phyloP scores from a whole-genome alignment of 768 basidiomycete genomes.

The Lanmaoa rubissima region DNA sequence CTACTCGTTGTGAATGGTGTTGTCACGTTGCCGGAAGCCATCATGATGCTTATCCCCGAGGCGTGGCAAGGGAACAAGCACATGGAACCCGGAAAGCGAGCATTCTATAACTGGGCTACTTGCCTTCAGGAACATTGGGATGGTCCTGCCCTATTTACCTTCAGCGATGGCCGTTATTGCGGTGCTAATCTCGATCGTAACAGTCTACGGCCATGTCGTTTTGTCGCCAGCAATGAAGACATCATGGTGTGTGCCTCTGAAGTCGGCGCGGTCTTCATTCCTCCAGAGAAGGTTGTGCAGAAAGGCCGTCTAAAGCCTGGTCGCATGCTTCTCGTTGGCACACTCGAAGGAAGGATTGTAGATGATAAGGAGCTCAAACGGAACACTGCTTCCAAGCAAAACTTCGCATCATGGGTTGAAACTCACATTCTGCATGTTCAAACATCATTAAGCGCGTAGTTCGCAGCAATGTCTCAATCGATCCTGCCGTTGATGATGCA shows the following conservation, averaged over 20 bases:
- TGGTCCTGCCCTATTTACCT: constrained; percentile 95
- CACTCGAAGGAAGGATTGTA: constrained; percentile 91
- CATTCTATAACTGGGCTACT: constrained; percentile 98
- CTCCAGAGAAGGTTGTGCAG: constrained; percentile 92
- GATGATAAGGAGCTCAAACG: constrained; percentile 97
- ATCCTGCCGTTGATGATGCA: constrained; percentile 65
- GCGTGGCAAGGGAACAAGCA: constrained; percentile 97
- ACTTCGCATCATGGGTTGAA: constrained; percentile 96
- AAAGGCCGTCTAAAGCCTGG: constrained; percentile 98
- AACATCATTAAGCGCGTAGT: constrained; percentile 90
- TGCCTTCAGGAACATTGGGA: constrained; percentile 99
- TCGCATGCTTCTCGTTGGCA: constrained; percentile 97
- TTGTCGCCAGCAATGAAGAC: constrained; percentile 92
- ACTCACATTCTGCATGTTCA: constrained; percentile 80
- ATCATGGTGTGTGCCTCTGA: constrained; percentile 99
- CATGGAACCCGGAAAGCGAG: constrained; percentile 95
- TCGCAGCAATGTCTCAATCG: constrained; percentile 61
- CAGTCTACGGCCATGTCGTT: constrained; percentile 95
- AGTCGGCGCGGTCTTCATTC: constrained; percentile 86
- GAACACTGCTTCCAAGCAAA: constrained; percentile 84
- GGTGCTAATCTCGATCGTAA: constrained; percentile 98
- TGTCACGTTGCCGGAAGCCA: constrained; percentile 91
- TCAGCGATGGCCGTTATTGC: constrained; percentile 97
- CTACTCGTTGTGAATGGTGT: constrained; percentile 96
- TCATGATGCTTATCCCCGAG: constrained; percentile 99